Evolutionary conservation across 306 rosid genomes (phyloP).

Genomic region (Cucurbita moschata): DNA sequence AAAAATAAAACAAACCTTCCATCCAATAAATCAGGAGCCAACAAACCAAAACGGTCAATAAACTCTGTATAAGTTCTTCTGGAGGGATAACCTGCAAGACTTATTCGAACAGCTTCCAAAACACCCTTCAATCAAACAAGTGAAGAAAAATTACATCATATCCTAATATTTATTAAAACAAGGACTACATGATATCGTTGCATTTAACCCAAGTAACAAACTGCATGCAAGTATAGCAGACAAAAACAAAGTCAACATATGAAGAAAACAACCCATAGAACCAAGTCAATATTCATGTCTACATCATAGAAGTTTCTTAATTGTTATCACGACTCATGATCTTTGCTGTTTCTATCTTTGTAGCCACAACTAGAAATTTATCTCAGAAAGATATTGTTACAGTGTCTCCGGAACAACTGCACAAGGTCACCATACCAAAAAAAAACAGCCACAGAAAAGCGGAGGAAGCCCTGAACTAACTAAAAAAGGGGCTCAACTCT

Average conservation of each 20-base stretch:
- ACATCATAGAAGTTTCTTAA: neutral
- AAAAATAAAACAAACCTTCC: slow-evolving; percentile 40
- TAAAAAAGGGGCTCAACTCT: too few relatives aligned
- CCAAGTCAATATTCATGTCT: neutral
- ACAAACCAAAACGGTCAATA: slow-evolving; percentile 86
- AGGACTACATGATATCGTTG: neutral
- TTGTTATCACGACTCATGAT: neutral
- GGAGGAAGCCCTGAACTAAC: too few relatives aligned
- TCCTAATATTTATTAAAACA: neutral
- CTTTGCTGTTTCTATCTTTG: neutral
- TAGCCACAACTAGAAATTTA: neutral
- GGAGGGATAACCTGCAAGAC: slow-evolving; percentile 96
- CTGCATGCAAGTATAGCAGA: neutral
- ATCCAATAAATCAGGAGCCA: slow-evolving; percentile 55
- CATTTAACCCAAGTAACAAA: neutral
- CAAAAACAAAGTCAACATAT: neutral
- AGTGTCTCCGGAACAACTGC: neutral
- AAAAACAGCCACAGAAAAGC: too few relatives aligned
- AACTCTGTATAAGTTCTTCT: slow-evolving; percentile 79
- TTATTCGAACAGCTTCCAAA: slow-evolving; percentile 94
- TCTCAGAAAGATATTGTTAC: neutral
- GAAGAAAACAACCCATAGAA: neutral
- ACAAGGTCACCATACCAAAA: too few relatives aligned
- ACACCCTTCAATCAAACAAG: slow-evolving; percentile 48
- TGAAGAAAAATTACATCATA: neutral